phyloP scores from a whole-genome alignment of 306 rosid species.

The Aeschynomene evenia region DNA sequence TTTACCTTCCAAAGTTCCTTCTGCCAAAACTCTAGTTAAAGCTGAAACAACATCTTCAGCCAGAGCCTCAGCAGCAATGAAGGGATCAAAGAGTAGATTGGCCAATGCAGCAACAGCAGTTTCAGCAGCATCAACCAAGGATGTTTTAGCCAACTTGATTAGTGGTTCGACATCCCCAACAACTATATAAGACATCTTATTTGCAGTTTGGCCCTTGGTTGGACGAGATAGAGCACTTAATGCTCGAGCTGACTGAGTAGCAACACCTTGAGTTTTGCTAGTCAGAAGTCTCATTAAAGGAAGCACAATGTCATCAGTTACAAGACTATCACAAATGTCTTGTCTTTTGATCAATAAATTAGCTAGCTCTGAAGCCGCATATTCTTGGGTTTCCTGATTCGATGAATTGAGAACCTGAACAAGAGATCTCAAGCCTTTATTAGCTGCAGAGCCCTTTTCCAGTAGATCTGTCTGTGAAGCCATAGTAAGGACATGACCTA shows the following conservation, averaged over 20 bases:
- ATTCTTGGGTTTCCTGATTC: constrained; percentile 80
- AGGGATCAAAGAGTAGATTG: constrained; percentile 83
- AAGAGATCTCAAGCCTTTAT: constrained; percentile 78
- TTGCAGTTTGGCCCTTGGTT: constrained; percentile 56
- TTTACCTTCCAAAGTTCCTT: constrained; percentile 83
- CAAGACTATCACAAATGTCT: constrained; percentile 87
- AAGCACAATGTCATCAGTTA: constrained; percentile 81
- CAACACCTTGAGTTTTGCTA: constrained; percentile 82
- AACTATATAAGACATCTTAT: constrained; percentile 67
- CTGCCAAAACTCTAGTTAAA: constrained; percentile 72
- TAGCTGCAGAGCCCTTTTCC: constrained; percentile 77
- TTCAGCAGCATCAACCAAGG: constrained; percentile 83
- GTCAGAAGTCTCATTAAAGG: constrained; percentile 92
- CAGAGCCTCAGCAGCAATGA: constrained; percentile 77
- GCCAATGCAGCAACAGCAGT: constrained; percentile 95
- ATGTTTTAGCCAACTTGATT: constrained; percentile 86
- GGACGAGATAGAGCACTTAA: constrained; percentile 86
- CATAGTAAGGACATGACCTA: constrained; percentile 85
- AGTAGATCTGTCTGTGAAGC: constrained; percentile 74
- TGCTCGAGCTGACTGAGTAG: constrained; percentile 93
- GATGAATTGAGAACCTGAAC: constrained; percentile 82
- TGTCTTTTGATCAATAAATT: constrained; percentile 83
- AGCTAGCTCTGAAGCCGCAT: constrained; percentile 89
- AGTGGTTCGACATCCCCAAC: constrained; percentile 84
- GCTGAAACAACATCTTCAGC: constrained; percentile 83